Evolutionary conservation across 306 rosid genomes (phyloP).

Genomic region (Heteromeles arbutifolia): DNA sequence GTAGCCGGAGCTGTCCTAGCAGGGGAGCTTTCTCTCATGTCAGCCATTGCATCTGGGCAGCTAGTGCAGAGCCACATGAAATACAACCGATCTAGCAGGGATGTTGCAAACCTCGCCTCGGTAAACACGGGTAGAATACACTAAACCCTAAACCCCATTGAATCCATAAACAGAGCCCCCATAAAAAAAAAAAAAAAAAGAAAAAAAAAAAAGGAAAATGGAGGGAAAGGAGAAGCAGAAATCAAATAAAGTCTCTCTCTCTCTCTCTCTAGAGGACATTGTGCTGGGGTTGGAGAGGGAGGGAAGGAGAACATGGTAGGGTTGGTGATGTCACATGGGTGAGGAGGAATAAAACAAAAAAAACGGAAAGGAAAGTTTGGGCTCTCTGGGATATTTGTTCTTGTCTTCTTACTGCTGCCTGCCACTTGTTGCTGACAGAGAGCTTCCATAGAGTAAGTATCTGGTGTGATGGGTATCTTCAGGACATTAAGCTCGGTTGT

Average conservation of each 20-base stretch:
- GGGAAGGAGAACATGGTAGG: neutral
- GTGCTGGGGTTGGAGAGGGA: neutral
- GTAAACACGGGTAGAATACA: neutral
- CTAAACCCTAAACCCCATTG: neutral
- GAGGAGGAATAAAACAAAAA: neutral
- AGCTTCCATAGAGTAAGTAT: neutral
- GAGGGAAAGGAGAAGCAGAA: neutral
- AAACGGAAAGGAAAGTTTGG: neutral
- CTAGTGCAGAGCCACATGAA: slow-evolving; percentile 27
- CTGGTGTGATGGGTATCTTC: neutral
- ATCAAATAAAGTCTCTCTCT: neutral
- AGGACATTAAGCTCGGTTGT: neutral
- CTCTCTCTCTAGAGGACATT: neutral
- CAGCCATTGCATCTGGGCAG: slow-evolving; percentile 23
- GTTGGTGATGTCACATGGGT: neutral
- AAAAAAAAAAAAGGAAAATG: neutral
- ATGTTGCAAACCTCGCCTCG: slow-evolving; percentile 5
- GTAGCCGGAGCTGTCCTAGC: slow-evolving; percentile 21
- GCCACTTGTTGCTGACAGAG: neutral
- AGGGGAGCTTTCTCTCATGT: slow-evolving; percentile 25
- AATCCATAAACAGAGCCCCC: too few relatives aligned
- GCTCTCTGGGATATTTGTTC: neutral
- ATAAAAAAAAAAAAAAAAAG: neutral
- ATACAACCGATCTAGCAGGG: slow-evolving; percentile 23
- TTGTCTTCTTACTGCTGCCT: neutral